phyloP scores from a whole-genome alignment of 2,329 filamentous ascomycete genomes.

The Penicillium palitans region DNA sequence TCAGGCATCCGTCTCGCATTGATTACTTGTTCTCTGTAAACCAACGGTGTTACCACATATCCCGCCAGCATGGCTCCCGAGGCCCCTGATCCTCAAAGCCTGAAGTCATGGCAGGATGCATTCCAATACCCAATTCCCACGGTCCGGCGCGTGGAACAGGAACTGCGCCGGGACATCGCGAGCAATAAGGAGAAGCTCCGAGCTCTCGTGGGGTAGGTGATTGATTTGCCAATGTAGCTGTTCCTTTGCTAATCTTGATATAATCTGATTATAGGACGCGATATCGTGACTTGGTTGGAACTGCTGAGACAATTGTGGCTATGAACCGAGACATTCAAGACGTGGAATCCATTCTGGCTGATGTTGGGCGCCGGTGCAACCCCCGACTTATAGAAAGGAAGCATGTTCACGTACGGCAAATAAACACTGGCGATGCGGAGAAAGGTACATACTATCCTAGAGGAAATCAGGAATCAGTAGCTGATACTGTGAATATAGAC shows the following conservation, averaged over 20 bases:
- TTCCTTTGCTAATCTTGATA: neutral
- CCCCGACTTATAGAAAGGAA: constrained; percentile 68
- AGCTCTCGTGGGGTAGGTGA: constrained; percentile 62
- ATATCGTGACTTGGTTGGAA: constrained; percentile 87
- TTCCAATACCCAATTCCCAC: constrained; percentile 65
- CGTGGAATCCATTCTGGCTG: constrained; percentile 69
- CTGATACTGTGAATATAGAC: constrained; percentile 34
- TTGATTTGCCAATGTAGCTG: constrained; percentile 11
- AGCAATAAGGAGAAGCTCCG: constrained; percentile 67
- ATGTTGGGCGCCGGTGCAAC: constrained; percentile 76
- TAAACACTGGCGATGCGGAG: constrained; percentile 38
- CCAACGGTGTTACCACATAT: constrained; percentile 11
- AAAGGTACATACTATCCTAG: constrained; percentile 28
- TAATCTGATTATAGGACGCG: constrained; percentile 50
- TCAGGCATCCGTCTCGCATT: constrained; percentile 10
- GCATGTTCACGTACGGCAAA: constrained; percentile 56
- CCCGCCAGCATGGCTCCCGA: constrained; percentile 52
- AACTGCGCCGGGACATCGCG: constrained; percentile 61
- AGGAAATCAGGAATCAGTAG: neutral
- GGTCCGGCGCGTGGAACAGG: constrained; percentile 63
- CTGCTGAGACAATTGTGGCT: constrained; percentile 87
- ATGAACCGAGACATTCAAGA: constrained; percentile 78
- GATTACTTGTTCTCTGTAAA: constrained; percentile 12
- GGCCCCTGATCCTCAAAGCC: constrained; percentile 56
- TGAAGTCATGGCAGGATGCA: constrained; percentile 66